Base-by-base conservation (phyloP, 2,329 filamentous ascomycete species). In the Tolypocladium album region DNA sequence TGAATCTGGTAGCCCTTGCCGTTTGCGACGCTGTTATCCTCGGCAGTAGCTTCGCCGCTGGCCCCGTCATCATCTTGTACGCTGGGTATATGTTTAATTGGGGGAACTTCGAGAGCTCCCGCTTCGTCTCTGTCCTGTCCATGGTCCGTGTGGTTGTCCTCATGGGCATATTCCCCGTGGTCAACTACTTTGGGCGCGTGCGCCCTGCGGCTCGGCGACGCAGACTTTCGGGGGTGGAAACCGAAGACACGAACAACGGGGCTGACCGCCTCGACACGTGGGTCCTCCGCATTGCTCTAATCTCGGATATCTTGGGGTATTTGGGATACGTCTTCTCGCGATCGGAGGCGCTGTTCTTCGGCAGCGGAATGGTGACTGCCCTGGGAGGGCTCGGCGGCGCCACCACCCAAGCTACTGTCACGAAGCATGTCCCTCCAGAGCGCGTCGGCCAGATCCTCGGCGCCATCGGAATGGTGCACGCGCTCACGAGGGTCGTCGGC, bases 341-440 rank as follows among this genome's bases (percentile, higher is more conserved):
- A 1, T 81, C 78, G 1, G 82, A 85, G 3, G 73, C 77, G 0
- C 64, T 89, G 0, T 94, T 97, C 72, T 81, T 90, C 4, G 63
- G 85, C 0, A 88, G 86, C 22, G 93, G 90, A 56, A 78, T 90
- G 53, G 67, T 92, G 22, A 88, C 90, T 1, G 82, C 90, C 0
- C 75, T 95, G 45, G 93, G 93, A 31, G 92, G 92, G 1, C 86
- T 97, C 55, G 92, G 88, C 0, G 88, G 88, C 42, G 92, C 94
- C 1, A 94, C 90, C 0, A 79, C 96, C 57, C 91, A 96, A 69
- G 88, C 89, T 1, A 83, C 88, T 0, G 77, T 97, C 57, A 97
- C 92, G 24, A 97, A 97, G 71, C 94, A 97, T 71, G 88, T 97
- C 0, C 90, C 92, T 0, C 80, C 86, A 0, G 89, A 94, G 64